A percentile compares a stretch with the other conserved stretches of the same genome.
Conservation (phyloP, 108 stramenopile genomes). For the Cyclotella sp. region DNA sequence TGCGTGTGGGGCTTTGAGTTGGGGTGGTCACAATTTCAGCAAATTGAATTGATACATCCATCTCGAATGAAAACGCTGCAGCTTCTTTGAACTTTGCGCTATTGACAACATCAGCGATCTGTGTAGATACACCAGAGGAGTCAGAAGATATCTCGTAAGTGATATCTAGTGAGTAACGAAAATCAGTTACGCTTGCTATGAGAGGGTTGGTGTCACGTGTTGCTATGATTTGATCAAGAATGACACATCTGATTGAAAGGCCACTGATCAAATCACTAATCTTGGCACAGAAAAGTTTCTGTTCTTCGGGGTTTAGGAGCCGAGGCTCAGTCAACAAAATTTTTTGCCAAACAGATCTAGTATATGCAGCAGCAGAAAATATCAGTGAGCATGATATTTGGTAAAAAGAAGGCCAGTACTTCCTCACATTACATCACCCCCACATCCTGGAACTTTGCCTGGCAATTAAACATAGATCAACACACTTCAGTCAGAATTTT, state of each 20-base stretch:
- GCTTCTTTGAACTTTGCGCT: conserved; percentile 8
- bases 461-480: neutral
- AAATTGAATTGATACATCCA: neutral
- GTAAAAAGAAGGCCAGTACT: too few relatives aligned
- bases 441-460: conserved; percentile 26
- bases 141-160: conserved; percentile 16
- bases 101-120: neutral
- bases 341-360: neutral
- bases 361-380: neutral
- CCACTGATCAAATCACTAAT: neutral
- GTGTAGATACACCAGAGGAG: neutral
- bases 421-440: conserved; percentile 18
- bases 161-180: conserved; percentile 3
- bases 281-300: conserved; percentile 13
- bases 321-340: conserved; percentile 24
- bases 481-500: neutral
- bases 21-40: neutral
- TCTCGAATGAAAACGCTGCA: neutral
- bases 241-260: conserved; percentile 24
- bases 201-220: neutral
- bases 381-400: too few relatives aligned
- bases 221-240: conserved; percentile 13
- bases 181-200: neutral
- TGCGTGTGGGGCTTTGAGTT: neutral
- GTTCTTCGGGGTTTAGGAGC: conserved; percentile 27